Evolutionary conservation across 768 basidiomycete genomes (phyloP).

Genomic region (Botryobasidium botryosum): DNA sequence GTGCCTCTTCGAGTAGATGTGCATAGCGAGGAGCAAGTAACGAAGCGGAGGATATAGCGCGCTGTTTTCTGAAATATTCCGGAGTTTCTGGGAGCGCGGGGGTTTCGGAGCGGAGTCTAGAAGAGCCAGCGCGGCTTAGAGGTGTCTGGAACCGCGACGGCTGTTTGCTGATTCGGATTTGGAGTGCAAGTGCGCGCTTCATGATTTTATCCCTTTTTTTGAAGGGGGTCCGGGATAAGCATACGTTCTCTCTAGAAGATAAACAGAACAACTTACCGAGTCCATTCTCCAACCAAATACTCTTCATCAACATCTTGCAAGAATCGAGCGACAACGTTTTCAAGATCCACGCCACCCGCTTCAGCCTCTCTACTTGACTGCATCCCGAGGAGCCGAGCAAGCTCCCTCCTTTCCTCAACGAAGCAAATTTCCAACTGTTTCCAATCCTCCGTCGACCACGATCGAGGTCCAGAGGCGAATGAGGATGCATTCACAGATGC

Average conservation of each 20-base stretch:
- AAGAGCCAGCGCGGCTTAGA: too few relatives aligned
- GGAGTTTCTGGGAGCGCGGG: too few relatives aligned
- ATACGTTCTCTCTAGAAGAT: too few relatives aligned
- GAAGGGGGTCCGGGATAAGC: neutral
- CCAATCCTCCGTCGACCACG: conserved; percentile 68
- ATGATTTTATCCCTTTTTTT: conserved; percentile 6
- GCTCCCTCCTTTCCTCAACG: conserved; percentile 45
- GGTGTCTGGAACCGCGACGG: neutral
- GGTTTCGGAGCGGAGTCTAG: too few relatives aligned
- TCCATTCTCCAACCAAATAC: conserved; percentile 5
- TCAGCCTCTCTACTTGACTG: conserved; percentile 29
- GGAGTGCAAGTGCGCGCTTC: neutral
- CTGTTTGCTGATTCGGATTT: conserved; percentile 5
- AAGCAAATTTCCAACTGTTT: conserved; percentile 64
- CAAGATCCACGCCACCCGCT: conserved; percentile 35
- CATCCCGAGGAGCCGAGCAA: conserved; percentile 22
- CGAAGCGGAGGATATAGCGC: too few relatives aligned
- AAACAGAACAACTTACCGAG: neutral
- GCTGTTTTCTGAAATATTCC: too few relatives aligned
- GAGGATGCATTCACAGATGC: too few relatives aligned
- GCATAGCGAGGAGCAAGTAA: neutral
- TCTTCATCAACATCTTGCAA: conserved; percentile 6
- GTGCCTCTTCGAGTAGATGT: neutral
- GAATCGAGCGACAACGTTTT: conserved; percentile 46
- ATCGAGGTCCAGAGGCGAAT: neutral